Evolutionary conservation across 306 rosid genomes (phyloP).

Genomic region (Lathyrus tuberosus): DNA sequence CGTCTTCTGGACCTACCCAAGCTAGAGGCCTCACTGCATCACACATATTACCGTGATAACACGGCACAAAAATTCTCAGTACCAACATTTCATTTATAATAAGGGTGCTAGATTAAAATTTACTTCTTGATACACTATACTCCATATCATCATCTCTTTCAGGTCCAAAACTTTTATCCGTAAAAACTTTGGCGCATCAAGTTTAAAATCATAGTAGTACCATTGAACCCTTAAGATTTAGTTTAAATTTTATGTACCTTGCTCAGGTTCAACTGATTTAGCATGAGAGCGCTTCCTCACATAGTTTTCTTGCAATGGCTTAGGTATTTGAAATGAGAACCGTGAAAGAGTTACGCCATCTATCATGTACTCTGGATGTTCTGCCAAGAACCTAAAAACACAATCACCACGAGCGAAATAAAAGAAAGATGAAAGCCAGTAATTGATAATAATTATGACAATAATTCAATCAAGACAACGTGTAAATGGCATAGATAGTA

Average conservation of each 20-base stretch:
- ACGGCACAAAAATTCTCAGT: constrained; percentile 24
- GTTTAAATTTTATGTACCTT: constrained; percentile 52
- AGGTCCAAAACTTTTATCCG: neutral
- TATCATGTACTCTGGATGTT: constrained; percentile 70
- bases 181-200: constrained; percentile 12
- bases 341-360: constrained; percentile 63
- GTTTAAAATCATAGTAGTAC: constrained; percentile 7
- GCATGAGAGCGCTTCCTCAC: constrained; percentile 77
- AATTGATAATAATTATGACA: neutral
- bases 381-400: constrained; percentile 60
- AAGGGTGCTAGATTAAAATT: constrained; percentile 5
- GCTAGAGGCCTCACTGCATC: constrained; percentile 68
- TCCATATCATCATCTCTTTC: too few relatives aligned
- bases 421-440: constrained; percentile 24
- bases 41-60: constrained; percentile 23
- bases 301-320: constrained; percentile 83
- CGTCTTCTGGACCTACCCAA: constrained; percentile 56
- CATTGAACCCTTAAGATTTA: neutral
- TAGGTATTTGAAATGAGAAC: constrained; percentile 85
- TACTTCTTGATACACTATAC: neutral
- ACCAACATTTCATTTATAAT: constrained; percentile 16
- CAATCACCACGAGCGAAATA: constrained; percentile 22
- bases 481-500: constrained; percentile 21
- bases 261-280: constrained; percentile 50
- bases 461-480: constrained; percentile 20